Percentiles rank a stretch among this genome's conserved stretches.
Conservation (phyloP, 73 alveolate species). For the Strombidium stylifer region DNA sequence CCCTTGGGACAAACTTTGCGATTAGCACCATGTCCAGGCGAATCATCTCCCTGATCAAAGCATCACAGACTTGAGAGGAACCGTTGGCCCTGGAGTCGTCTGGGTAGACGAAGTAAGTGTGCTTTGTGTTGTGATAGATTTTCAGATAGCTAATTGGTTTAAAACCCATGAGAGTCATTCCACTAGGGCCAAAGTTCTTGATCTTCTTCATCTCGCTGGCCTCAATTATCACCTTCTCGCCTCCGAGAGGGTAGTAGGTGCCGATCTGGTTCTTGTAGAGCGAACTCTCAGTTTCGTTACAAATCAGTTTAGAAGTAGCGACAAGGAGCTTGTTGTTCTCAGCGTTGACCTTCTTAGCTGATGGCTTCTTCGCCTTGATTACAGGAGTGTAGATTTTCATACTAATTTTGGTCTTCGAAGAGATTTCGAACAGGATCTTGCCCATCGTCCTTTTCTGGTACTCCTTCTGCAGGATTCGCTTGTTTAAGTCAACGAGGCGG, state of each 20-base stretch:
- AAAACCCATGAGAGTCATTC: slow-evolving; percentile 96
- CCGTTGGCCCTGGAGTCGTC: slow-evolving; percentile 93
- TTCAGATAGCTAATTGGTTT: slow-evolving; percentile 84
- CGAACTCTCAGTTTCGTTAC: slow-evolving; percentile 92
- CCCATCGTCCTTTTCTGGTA: slow-evolving; percentile 86
- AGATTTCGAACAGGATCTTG: slow-evolving; percentile 71
- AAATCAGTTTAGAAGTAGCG: slow-evolving; percentile 70
- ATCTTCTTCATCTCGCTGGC: slow-evolving; percentile 88
- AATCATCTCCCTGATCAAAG: slow-evolving; percentile 86
- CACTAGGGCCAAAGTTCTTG: slow-evolving; percentile 91
- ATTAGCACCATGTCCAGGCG: slow-evolving; percentile 90
- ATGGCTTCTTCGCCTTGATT: slow-evolving; percentile 83
- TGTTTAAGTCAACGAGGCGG: slow-evolving; percentile 77
- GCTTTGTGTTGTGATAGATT: slow-evolving; percentile 91
- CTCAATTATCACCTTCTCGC: slow-evolving; percentile 84
- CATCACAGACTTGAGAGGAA: slow-evolving; percentile 88
- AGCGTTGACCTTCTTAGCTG: slow-evolving; percentile 82
- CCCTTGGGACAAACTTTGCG: slow-evolving; percentile 94
- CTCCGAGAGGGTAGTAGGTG: slow-evolving; percentile 87
- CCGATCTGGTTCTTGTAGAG: slow-evolving; percentile 92
- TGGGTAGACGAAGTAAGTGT: slow-evolving; percentile 95
- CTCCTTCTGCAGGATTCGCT: slow-evolving; percentile 86
- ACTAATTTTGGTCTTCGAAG: slow-evolving; percentile 83
- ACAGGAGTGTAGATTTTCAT: slow-evolving; percentile 84
- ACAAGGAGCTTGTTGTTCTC: slow-evolving; percentile 82